Conservation (phyloP, 2,329 filamentous ascomycete genomes). For the Pseudogymnoascus sp. region DNA sequence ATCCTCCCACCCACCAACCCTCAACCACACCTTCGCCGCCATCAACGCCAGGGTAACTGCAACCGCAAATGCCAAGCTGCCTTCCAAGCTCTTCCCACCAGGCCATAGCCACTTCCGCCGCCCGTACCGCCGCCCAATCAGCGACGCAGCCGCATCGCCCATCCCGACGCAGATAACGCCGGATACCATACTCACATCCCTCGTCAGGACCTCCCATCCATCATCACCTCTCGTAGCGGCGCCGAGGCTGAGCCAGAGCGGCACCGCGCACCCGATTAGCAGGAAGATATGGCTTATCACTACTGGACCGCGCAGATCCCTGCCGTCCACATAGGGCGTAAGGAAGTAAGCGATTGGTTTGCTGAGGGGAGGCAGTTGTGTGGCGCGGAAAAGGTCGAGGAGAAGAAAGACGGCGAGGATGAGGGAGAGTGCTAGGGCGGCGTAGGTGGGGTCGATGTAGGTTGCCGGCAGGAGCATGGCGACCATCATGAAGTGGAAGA, state of each 20-base stretch:
- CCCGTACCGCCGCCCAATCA: slow-evolving; percentile 82
- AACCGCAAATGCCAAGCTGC: slow-evolving; percentile 68
- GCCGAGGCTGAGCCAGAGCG: slow-evolving; percentile 80
- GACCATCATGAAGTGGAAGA: slow-evolving; percentile 98
- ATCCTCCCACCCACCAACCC: slow-evolving; percentile 70
- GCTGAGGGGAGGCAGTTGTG: slow-evolving; percentile 82
- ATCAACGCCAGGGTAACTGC: slow-evolving; percentile 72
- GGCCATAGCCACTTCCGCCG: slow-evolving; percentile 92
- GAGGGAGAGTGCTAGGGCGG: slow-evolving; percentile 68
- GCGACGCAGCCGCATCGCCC: slow-evolving; percentile 84
- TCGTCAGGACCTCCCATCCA: slow-evolving; percentile 66
- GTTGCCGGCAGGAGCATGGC: slow-evolving; percentile 84
- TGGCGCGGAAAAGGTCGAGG: slow-evolving; percentile 80
- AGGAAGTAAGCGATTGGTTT: slow-evolving; percentile 80
- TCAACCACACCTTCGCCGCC: slow-evolving; percentile 64
- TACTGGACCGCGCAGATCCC: slow-evolving; percentile 86
- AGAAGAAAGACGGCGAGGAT: slow-evolving; percentile 79
- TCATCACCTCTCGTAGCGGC: slow-evolving; percentile 52
- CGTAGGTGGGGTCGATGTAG: slow-evolving; percentile 79
- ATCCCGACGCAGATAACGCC: slow-evolving; percentile 92
- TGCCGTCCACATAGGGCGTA: slow-evolving; percentile 86
- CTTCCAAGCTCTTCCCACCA: slow-evolving; percentile 91
- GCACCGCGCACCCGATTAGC: slow-evolving; percentile 88
- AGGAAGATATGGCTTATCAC: slow-evolving; percentile 96
- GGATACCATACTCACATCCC: slow-evolving; percentile 83